Percentiles rank a stretch among this genome's conserved stretches.
Evolutionary conservation across 1,139 yeast genomes (phyloP).

Genomic region (Kodamaea alishanica): DNA sequence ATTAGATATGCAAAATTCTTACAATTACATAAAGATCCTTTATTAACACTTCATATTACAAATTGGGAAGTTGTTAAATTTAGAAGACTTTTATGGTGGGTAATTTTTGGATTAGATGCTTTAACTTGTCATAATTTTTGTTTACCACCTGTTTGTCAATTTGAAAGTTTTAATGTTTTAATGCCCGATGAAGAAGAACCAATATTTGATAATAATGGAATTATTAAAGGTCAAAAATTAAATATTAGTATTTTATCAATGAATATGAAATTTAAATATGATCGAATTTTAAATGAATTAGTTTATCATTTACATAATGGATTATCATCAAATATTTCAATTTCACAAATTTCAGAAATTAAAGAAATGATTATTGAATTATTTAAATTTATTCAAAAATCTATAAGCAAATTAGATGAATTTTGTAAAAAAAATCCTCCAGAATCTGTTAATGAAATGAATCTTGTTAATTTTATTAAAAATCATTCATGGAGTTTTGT

Average conservation of each 20-base stretch:
- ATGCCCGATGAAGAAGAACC: constrained; percentile 51
- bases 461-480: constrained; percentile 46
- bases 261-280: constrained; percentile 53
- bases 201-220: constrained; percentile 22
- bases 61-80: constrained; percentile 48
- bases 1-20: constrained; percentile 53
- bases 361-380: constrained; percentile 48
- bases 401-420: constrained; percentile 27
- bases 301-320: constrained; percentile 44
- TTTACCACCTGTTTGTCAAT: constrained; percentile 52
- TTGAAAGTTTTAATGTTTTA: constrained; percentile 54
- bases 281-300: constrained; percentile 50
- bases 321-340: constrained; percentile 32
- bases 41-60: constrained; percentile 43
- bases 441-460: constrained; percentile 38
- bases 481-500: constrained; percentile 52
- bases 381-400: constrained; percentile 46
- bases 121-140: constrained; percentile 56
- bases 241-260: constrained; percentile 41
- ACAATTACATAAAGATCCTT: constrained; percentile 59
- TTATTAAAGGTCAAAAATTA: constrained; percentile 23
- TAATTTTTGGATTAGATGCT: constrained; percentile 57
- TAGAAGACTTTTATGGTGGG: constrained; percentile 63
- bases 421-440: constrained; percentile 19
- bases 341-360: constrained; percentile 40